phyloP scores from a whole-genome alignment of 768 basidiomycete genomes.

The Amanita polypyramis region DNA sequence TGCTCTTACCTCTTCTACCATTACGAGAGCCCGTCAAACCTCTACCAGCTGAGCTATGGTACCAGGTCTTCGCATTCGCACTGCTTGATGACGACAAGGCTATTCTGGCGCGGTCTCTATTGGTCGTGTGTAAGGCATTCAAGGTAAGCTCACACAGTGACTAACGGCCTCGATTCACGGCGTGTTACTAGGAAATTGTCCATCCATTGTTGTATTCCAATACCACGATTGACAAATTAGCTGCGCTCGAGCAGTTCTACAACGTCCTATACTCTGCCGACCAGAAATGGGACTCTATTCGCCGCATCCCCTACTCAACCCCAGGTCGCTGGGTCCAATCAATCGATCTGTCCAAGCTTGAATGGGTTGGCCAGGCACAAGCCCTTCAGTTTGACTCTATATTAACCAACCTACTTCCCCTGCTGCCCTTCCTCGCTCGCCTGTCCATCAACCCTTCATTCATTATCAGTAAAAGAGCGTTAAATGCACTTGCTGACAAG shows the following conservation, averaged over 20 bases:
- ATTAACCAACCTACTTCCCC: constrained; percentile 52
- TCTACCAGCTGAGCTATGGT: constrained; percentile 67
- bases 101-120: constrained; percentile 22
- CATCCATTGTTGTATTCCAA: constrained; percentile 59
- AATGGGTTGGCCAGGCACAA: constrained; percentile 32
- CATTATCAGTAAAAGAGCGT: constrained; percentile 48
- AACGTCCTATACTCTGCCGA: constrained; percentile 52
- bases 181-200: constrained; percentile 40
- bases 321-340: constrained; percentile 81
- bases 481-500: constrained; percentile 40
- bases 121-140: constrained; percentile 36
- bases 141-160: constrained; percentile 21
- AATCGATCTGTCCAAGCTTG: constrained; percentile 58
- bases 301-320: constrained; percentile 76
- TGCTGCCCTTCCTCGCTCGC: constrained; percentile 52
- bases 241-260: constrained; percentile 46
- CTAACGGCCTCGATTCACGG: not conserved
- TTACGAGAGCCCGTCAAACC: constrained; percentile 36
- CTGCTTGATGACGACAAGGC: constrained; percentile 16
- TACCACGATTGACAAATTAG: constrained; percentile 32
- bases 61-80: constrained; percentile 40
- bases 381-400: constrained; percentile 50
- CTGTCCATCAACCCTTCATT: constrained; percentile 48
- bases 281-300: constrained; percentile 78
- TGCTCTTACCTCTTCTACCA: constrained; percentile 63